A percentile compares a stretch with the other conserved stretches of the same genome.
Conservation (phyloP, 1,139 yeast genomes). For the Zhuliangozyma blackwelliae region DNA sequence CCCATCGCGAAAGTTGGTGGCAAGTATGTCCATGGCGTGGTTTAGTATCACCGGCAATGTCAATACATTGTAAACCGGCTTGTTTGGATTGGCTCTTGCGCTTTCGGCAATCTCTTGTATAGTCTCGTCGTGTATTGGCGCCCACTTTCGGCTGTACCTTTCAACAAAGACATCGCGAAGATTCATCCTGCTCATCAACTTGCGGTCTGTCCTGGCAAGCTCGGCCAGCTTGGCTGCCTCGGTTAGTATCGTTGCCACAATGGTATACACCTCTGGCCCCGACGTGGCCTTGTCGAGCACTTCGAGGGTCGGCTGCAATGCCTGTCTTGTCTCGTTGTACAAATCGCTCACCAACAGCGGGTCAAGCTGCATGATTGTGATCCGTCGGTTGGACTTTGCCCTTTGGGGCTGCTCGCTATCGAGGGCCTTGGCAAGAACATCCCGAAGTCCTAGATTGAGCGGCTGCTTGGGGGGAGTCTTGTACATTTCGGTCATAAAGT, state of each 20-base stretch:
- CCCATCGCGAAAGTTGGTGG: constrained; percentile 31
- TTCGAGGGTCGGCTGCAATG: not conserved
- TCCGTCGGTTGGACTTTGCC: not conserved
- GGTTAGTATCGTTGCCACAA: too few species aligned
- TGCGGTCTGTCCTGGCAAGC: too few species aligned
- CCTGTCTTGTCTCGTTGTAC: not conserved
- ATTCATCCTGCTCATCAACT: not conserved
- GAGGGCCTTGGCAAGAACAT: too few species aligned
- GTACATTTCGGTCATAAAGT: too few species aligned
- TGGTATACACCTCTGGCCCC: not conserved
- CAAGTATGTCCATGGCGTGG: constrained; percentile 22
- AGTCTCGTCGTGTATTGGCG: constrained; percentile 15
- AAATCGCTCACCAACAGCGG: not conserved
- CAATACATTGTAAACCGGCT: constrained; percentile 28
- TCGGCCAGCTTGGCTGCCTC: too few species aligned
- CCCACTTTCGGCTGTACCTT: constrained; percentile 8
- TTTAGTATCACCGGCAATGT: constrained; percentile 39
- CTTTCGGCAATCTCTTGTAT: constrained; percentile 12
- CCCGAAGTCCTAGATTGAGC: too few species aligned
- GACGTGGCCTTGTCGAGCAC: not conserved
- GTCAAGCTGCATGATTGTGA: not conserved
- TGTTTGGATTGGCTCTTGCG: constrained; percentile 16
- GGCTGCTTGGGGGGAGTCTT: too few species aligned
- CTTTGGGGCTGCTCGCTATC: not conserved
- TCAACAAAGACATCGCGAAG: constrained; percentile 6